Conservation (phyloP, 73 alveolate genomes). For the Uronychia binucleata region DNA sequence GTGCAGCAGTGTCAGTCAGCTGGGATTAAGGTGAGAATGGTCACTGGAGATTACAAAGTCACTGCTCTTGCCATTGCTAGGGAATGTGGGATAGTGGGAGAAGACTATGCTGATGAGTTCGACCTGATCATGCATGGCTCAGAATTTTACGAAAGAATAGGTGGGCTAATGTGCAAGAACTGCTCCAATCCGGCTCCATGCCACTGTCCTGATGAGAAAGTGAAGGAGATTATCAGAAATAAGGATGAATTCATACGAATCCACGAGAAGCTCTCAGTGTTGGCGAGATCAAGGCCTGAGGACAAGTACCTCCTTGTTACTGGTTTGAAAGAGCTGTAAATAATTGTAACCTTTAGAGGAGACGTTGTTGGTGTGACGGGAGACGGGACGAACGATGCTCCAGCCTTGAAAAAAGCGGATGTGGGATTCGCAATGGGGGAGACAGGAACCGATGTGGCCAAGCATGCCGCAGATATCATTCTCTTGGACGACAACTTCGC, state of each 20-base stretch:
- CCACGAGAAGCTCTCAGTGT: constrained; percentile 68
- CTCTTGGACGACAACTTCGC: constrained; percentile 86
- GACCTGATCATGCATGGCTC: constrained; percentile 69
- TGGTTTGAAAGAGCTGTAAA: constrained; percentile 67
- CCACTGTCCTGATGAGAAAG: constrained; percentile 65
- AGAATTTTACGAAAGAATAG: constrained; percentile 80
- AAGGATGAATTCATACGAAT: constrained; percentile 70
- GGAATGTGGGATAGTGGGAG: constrained; percentile 87
- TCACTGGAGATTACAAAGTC: constrained; percentile 95
- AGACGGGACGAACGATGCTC: constrained; percentile 91
- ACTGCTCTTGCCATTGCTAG: constrained; percentile 97
- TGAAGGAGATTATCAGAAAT: constrained; percentile 74
- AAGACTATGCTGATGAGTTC: constrained; percentile 38
- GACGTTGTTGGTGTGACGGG: constrained; percentile 92
- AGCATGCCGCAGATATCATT: constrained; percentile 89
- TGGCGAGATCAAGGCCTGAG: constrained; percentile 91
- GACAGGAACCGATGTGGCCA: constrained; percentile 98
- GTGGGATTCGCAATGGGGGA: constrained; percentile 99
- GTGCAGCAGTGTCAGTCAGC: constrained; percentile 77
- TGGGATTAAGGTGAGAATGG: constrained; percentile 96
- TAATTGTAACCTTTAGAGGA: constrained; percentile 15
- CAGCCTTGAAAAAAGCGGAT: constrained; percentile 96
- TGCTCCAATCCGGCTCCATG: constrained; percentile 57
- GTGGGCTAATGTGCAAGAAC: constrained; percentile 79
- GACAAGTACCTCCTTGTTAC: constrained; percentile 84